These are phyloP conservation scores for Sorghum bicolor DNA, from an alignment of 176 grass and related monocot species.

Conservation along the genomic window DNA sequence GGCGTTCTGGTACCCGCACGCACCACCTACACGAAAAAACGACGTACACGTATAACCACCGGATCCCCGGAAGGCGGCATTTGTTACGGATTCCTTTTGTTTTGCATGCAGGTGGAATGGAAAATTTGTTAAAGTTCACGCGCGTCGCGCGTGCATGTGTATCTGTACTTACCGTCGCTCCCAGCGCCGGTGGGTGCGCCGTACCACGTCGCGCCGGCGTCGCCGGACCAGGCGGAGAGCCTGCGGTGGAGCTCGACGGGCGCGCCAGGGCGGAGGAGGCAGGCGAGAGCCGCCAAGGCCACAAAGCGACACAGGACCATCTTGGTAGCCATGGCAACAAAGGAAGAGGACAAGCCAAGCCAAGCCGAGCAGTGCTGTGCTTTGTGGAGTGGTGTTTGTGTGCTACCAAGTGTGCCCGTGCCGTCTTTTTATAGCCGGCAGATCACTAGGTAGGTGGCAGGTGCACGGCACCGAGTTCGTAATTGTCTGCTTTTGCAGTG, in stretches of 20 bases:
- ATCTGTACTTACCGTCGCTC: conserved; percentile 46
- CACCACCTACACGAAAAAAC: conserved; percentile 39
- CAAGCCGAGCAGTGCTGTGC: neutral
- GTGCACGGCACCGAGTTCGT: neutral
- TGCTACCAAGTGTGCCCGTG: neutral
- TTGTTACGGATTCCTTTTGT: neutral
- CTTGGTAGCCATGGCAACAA: conserved; percentile 24
- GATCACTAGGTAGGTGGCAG: neutral
- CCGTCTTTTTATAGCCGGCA: conserved; percentile 42
- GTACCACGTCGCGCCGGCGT: conserved; percentile 81
- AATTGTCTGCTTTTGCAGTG: neutral
- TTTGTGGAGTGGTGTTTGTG: neutral
- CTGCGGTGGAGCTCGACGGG: conserved; percentile 51
- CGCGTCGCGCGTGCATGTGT: neutral
- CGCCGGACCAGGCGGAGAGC: conserved; percentile 45
- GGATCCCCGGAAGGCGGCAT: neutral
- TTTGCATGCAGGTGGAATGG: too few relatives aligned
- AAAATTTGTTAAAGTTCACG: too few relatives aligned
- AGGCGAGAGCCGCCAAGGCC: conserved; percentile 22
- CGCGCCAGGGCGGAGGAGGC: conserved; percentile 18
- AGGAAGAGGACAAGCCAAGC: neutral
- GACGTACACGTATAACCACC: neutral
- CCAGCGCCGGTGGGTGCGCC: conserved; percentile 49
- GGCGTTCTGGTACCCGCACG: conserved; percentile 67
- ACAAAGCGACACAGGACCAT: neutral